These are phyloP conservation scores for Colletotrichum endophyticum DNA, from an alignment of 2,329 filamentous ascomycete species.

Conservation along the genomic window DNA sequence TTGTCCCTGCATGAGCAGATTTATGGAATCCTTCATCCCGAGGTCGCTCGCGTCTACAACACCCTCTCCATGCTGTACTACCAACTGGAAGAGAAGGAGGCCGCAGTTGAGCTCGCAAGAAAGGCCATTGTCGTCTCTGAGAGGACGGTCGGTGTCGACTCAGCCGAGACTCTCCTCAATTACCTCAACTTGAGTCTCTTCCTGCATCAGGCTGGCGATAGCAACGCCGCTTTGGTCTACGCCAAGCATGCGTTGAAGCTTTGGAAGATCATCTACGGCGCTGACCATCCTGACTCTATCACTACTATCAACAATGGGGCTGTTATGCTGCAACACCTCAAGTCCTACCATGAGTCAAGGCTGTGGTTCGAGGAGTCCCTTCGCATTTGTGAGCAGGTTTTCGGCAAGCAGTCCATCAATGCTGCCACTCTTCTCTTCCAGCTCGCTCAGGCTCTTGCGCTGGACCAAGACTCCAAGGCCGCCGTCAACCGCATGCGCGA, in stretches of 20 bases:
- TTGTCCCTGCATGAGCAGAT: slow-evolving; percentile 97
- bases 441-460: slow-evolving; percentile 89
- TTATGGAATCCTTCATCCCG: slow-evolving; percentile 95
- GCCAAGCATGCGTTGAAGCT: slow-evolving; percentile 91
- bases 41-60: slow-evolving; percentile 95
- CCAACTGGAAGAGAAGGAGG: slow-evolving; percentile 96
- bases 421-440: slow-evolving; percentile 96
- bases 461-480: slow-evolving; percentile 94
- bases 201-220: slow-evolving; percentile 90
- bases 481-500: slow-evolving; percentile 95
- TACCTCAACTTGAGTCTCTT: slow-evolving; percentile 97
- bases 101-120: slow-evolving; percentile 90
- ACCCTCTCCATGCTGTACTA: slow-evolving; percentile 95
- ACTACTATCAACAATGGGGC: slow-evolving; percentile 99
- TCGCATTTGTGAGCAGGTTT: slow-evolving; percentile 85
- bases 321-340: slow-evolving; percentile 96
- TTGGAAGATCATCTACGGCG: slow-evolving; percentile 96
- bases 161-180: slow-evolving; percentile 89
- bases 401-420: slow-evolving; percentile 88
- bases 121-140: slow-evolving; percentile 97
- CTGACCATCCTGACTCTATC: slow-evolving; percentile 94
- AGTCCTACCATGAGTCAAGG: slow-evolving; percentile 92
- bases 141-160: slow-evolving; percentile 91
- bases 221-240: slow-evolving; percentile 83
- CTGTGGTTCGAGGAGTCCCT: slow-evolving; percentile 97